Evolutionary conservation across 768 basidiomycete species (phyloP).

Genomic region (Cystofilobasidium bisporidii): DNA sequence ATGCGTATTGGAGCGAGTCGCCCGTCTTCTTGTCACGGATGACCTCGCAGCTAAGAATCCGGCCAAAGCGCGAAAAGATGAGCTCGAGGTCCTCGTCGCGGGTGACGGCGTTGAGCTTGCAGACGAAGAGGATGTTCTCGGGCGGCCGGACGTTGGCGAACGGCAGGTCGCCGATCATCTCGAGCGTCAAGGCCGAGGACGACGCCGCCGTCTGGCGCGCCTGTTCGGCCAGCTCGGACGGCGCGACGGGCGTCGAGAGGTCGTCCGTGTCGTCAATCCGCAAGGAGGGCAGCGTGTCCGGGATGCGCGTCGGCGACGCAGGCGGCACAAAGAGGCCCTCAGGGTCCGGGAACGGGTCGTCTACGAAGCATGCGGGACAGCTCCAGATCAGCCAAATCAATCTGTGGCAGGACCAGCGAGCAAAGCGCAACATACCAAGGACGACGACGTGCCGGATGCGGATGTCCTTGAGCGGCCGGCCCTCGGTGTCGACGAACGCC

Average conservation of each 20-base stretch:
- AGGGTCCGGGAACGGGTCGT: conserved; percentile 93
- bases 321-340: conserved; percentile 61
- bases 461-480: conserved; percentile 85
- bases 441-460: conserved; percentile 92
- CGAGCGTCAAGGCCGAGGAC: conserved; percentile 87
- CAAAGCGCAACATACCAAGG: conserved; percentile 52
- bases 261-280: conserved; percentile 95
- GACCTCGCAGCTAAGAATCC: conserved; percentile 94
- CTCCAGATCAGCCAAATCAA: background rate
- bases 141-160: conserved; percentile 97
- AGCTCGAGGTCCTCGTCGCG: conserved; percentile 91
- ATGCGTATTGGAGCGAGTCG: conserved; percentile 94
- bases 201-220: conserved; percentile 80
- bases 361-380: conserved; percentile 41
- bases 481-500: conserved; percentile 75
- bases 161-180: conserved; percentile 98
- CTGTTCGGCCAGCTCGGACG: conserved; percentile 71
- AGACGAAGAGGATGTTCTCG: conserved; percentile 96
- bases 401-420: no score
- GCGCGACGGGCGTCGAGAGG: conserved; percentile 65
- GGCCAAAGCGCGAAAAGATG: conserved; percentile 91
- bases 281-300: conserved; percentile 55
- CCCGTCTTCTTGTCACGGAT: conserved; percentile 93
- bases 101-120: conserved; percentile 94
- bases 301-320: conserved; percentile 65